Base-by-base conservation (phyloP, 2,329 filamentous ascomycete genomes). In the Echinosphaeria canescens region DNA sequence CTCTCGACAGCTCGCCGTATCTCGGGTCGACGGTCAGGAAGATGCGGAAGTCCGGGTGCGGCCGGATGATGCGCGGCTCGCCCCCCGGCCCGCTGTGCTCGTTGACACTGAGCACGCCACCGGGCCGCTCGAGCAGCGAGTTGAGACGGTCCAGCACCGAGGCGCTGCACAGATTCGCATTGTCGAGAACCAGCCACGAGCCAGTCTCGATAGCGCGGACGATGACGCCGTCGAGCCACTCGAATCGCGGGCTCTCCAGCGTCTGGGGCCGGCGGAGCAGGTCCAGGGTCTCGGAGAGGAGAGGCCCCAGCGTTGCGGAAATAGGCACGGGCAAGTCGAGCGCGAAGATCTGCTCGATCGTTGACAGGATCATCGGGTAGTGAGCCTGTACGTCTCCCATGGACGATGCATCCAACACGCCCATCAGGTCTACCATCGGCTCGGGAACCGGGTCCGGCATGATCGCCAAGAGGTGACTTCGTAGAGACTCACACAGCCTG, bases 91-190 rank as follows among this genome's bases (percentile, higher is more conserved):
- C 78, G 30, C 79, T 81, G 44, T 95, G 84, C 45, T 98, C 88
- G 39, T 93, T 95, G 44, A 98, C 75, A 38, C 79, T 81, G 13
- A 98, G 54, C 33, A 70, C 72, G 1, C 88, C 88, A 40, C 84
- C 74, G 0, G 82, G 84, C 1, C 47, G 41, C 44, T 98, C 88
- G 6, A 95, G 72, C 7, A 98, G 54, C 1, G 88, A 95, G 46
- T 98, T 98, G 27, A 98, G 55, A 33, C 90, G 67, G 48, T 98
- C 88, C 8, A 98, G 62, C 2, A 98, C 88, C 5, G 85, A 92
- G 14, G 85, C 75, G 40, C 76, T 93, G 52, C 90, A 98, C 30
- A 98, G 62, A 41, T 98, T 98, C 32, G 90, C 88, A 47, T 98
- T 93, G 48, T 98, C 88, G 13, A 98, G 67, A 9, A 98, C 73